Conservation (phyloP, 2,329 filamentous ascomycete species). For the Phialocephala subalpina region DNA sequence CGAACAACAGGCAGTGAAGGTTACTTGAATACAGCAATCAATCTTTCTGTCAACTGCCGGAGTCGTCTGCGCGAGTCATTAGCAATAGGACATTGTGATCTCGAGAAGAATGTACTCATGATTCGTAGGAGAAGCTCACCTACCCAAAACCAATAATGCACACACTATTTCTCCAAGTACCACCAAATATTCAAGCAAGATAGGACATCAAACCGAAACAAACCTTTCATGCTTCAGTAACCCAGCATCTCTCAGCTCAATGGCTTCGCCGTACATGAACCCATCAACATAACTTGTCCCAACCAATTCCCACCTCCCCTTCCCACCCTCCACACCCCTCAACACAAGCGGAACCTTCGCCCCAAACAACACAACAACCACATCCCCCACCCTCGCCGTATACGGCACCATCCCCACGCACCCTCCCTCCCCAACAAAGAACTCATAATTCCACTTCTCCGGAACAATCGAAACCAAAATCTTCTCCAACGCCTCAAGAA, state of each 20-base stretch:
- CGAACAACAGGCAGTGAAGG: no score
- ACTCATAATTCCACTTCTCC: no score
- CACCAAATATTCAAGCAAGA: background rate
- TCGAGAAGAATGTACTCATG: background rate
- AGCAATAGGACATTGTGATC: background rate
- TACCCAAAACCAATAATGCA: background rate
- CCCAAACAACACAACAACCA: background rate
- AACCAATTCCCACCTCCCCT: slow-evolving; percentile 5
- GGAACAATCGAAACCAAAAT: no score
- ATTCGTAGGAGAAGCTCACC: background rate
- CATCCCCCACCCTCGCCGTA: background rate
- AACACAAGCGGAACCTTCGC: background rate
- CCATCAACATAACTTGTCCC: slow-evolving; percentile 5
- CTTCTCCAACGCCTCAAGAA: no score
- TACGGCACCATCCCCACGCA: background rate
- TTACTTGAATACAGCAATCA: no score
- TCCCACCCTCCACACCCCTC: background rate
- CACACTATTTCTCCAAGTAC: background rate
- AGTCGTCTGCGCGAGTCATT: background rate
- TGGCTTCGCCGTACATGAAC: slow-evolving; percentile 8
- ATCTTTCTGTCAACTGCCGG: no score
- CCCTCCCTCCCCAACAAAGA: background rate
- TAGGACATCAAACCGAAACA: background rate
- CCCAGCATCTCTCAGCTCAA: background rate
- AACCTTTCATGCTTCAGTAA: background rate